Percentiles rank a stretch among this genome's conserved stretches.
These are phyloP conservation scores for Juncus effusus DNA, from an alignment of 176 grass and related monocot genomes.

Conservation along the genomic window DNA sequence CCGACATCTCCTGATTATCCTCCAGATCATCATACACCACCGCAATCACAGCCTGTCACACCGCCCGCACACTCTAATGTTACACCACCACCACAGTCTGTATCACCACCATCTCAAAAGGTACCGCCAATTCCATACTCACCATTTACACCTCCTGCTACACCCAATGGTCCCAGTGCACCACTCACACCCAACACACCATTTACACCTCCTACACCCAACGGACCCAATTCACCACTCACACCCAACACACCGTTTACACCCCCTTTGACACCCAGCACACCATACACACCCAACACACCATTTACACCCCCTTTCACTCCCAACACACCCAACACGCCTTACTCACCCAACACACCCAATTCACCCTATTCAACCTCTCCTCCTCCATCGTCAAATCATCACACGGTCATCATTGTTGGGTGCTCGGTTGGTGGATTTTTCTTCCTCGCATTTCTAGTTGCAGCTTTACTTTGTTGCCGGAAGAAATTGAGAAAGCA, in stretches of 20 bases:
- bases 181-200: background rate
- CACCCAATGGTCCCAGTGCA: conserved; percentile 2
- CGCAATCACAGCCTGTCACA: background rate
- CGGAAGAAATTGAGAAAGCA: conserved; percentile 9
- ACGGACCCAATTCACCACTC: background rate
- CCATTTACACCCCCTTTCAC: background rate
- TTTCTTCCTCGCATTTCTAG: conserved; percentile 21
- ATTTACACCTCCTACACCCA: background rate
- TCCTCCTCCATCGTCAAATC: background rate
- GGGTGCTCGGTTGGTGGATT: conserved; percentile 18
- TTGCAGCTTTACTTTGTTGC: conserved; percentile 11
- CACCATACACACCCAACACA: background rate
- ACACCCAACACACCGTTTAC: no score
- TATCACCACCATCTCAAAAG: background rate
- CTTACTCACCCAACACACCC: background rate
- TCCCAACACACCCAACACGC: background rate
- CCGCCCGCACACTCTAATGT: background rate
- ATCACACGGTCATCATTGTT: conserved; percentile 12
- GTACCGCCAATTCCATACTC: background rate
- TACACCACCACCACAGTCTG: background rate
- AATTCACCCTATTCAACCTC: background rate
- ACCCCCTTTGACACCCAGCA: background rate
- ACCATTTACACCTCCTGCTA: no score
- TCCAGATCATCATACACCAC: conserved; percentile 1
- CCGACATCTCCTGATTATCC: conserved; percentile 12